phyloP scores from a whole-genome alignment of 208 protist genomes.

The Naegleria lovaniensis region DNA sequence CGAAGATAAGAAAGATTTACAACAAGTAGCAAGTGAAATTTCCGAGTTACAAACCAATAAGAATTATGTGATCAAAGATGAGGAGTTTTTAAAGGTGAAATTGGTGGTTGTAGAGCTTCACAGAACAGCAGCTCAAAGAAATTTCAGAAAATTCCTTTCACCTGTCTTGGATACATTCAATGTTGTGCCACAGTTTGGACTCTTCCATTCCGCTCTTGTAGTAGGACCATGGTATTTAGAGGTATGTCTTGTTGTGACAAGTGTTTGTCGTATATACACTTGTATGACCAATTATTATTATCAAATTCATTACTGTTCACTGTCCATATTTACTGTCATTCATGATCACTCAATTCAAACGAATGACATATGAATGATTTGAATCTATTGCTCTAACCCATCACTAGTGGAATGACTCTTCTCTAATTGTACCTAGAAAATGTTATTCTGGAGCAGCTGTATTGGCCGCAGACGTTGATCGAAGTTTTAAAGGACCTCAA shows the following conservation, averaged over 20 bases:
- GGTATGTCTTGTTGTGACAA: neutral
- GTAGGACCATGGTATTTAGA: conserved; percentile 26
- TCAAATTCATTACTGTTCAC: no score
- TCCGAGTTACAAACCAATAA: neutral
- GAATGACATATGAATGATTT: no score
- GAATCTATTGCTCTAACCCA: no score
- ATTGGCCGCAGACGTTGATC: neutral
- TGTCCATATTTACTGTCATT: no score
- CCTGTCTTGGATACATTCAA: neutral
- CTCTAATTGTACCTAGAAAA: neutral
- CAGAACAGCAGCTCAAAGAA: neutral
- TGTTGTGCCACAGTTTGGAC: neutral
- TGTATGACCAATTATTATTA: no score
- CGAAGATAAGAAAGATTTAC: neutral
- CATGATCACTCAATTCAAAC: no score
- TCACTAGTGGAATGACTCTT: conserved; percentile 11
- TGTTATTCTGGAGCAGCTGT: neutral
- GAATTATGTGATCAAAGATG: neutral
- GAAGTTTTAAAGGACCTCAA: neutral
- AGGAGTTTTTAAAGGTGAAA: conserved; percentile 2
- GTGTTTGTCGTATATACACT: no score
- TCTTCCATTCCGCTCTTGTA: conserved; percentile 15
- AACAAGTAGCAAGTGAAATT: neutral
- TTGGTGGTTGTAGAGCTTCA: conserved; percentile 7
- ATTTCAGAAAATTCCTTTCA: neutral